Base-by-base conservation (phyloP, 1,139 yeast genomes). In the Candida sp. region DNA sequence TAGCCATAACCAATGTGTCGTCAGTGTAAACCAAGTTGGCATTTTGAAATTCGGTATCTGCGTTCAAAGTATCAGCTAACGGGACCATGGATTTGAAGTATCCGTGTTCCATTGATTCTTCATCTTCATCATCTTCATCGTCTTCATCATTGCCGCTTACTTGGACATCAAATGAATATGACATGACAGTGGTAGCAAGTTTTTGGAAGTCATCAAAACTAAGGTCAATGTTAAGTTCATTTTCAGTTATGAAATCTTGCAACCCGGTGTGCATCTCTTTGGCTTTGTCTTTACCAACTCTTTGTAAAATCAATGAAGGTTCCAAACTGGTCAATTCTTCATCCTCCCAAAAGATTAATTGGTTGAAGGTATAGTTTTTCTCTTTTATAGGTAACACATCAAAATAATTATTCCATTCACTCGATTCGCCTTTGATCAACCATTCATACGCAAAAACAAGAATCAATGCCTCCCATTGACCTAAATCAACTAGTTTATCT, bases 41-140 rank as follows among this genome's bases (percentile, higher is more conserved):
- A 61, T 93, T 91, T 56, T 82, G 83, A n/a, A 77, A 69, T 15
- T 75, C 73, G 0, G 96, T 85, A 56, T 90, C 93, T 0, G 97
- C 91, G 56, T 93, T 93, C 47, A 93, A 67, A 23, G 88, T 82
- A 57, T 93, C 98, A 0, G 98, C 98, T 42, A 90, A 68, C 0
- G 98, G 96, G 5, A 90, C 90, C 96, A 93, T 86, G 0, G 96
- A 86, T 58, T 93, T 91, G 49, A 77, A 68, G 44, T 74, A 76
- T 3, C 72, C 70, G 43, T 76, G 83, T 5, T 23, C 36, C 25
- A 43, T 38, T 12, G 46, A 45, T 5, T 54, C 58, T 0, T 48
- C 55, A 21, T 52, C 57, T 0, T 52, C 57, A 2, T 51, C 58
- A 2, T 53, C 59, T 4, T 52, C 60, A 9, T 52, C 56, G 5